Percentiles rank a stretch among this genome's conserved stretches.
phyloP scores from a whole-genome alignment of 805 yeast species.

The Candida nitratophila region DNA sequence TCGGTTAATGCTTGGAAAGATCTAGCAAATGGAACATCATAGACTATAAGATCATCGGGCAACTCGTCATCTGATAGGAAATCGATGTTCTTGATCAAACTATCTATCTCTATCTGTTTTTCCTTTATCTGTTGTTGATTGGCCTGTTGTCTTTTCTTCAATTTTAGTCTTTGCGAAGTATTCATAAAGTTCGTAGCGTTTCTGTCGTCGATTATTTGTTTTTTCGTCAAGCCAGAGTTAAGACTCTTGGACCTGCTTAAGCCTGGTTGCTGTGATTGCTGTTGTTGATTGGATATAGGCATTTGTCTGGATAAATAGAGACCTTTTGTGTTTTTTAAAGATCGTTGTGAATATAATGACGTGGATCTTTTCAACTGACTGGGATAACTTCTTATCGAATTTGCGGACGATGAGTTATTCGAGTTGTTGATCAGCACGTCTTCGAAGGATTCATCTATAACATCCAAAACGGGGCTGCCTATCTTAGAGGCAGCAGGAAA shows the following conservation, averaged over 20 bases:
- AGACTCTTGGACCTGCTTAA: background rate
- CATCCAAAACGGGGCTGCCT: slow-evolving; percentile 15
- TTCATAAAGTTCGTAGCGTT: background rate
- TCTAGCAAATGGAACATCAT: slow-evolving; percentile 59
- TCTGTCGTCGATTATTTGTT: background rate
- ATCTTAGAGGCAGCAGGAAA: slow-evolving; percentile 2
- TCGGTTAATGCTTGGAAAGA: slow-evolving; percentile 36
- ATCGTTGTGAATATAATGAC: background rate
- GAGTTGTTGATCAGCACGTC: slow-evolving; percentile 19
- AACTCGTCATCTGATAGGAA: slow-evolving; percentile 44
- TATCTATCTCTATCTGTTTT: background rate
- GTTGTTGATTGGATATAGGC: background rate
- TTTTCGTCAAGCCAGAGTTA: background rate
- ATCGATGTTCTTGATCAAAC: slow-evolving; percentile 12
- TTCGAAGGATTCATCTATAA: slow-evolving; percentile 29
- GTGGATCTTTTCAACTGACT: background rate
- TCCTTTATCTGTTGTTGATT: slow-evolving; percentile 1
- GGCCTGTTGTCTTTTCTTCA: background rate
- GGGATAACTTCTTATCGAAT: background rate
- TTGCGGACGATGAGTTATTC: background rate
- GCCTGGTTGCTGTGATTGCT: background rate
- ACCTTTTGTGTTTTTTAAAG: background rate
- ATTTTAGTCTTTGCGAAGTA: background rate
- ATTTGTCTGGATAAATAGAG: background rate
- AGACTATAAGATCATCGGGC: slow-evolving; percentile 46